phyloP scores from a whole-genome alignment of 352 stramenopile genomes.

The Poterioochromonas sp. region DNA sequence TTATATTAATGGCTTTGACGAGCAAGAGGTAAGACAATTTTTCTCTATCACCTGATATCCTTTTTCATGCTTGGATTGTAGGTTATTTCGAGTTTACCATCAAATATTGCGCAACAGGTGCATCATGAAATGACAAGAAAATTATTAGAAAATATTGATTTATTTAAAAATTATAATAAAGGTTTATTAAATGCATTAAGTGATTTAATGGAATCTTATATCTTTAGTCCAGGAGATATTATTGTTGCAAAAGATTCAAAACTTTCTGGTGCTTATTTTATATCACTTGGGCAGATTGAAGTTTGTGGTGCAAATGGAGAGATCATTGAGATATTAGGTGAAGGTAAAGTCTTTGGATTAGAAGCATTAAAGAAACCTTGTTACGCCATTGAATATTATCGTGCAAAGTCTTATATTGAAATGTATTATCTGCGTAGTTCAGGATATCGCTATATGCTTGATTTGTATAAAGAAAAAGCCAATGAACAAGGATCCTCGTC shows the following conservation, averaged over 20 bases:
- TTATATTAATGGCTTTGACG: neutral
- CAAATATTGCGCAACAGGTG: neutral
- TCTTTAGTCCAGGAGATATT: neutral
- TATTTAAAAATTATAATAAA: neutral
- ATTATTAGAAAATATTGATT: neutral
- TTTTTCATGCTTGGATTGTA: neutral
- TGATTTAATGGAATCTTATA: neutral
- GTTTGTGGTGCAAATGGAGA: neutral
- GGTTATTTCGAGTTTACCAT: neutral
- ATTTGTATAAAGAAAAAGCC: neutral
- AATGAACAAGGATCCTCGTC: neutral
- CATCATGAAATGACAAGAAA: neutral
- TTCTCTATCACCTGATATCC: neutral
- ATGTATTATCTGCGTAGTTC: neutral
- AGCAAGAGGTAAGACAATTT: neutral
- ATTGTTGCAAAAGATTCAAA: neutral
- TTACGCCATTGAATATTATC: neutral
- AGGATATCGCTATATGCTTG: neutral
- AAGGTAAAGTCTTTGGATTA: neutral
- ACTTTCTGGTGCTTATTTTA: neutral
- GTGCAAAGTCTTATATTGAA: neutral
- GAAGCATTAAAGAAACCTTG: neutral
- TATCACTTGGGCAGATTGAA: neutral
- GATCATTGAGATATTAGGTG: neutral
- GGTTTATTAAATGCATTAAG: neutral